Evolutionary conservation across 108 stramenopile genomes (phyloP).

Genomic region (Schizochytrium sp.): DNA sequence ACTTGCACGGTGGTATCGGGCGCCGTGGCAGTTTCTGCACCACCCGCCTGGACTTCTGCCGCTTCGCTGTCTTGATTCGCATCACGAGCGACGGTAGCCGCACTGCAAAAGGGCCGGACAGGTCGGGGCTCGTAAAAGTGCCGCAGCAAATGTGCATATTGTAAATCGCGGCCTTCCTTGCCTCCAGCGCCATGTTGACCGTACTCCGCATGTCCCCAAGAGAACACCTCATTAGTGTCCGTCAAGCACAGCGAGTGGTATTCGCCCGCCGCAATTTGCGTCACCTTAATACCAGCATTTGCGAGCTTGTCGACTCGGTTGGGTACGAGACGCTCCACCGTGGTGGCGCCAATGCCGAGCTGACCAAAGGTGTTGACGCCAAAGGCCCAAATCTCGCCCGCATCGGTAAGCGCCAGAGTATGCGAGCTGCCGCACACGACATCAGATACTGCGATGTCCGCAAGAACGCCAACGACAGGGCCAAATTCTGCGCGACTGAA

Average conservation of each 20-base stretch:
- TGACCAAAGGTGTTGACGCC: constrained; percentile 5
- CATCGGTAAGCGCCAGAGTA: not conserved
- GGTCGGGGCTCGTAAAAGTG: not conserved
- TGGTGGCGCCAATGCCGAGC: not conserved
- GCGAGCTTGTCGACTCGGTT: not conserved
- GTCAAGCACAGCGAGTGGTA: not conserved
- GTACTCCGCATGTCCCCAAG: not conserved
- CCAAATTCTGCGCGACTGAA: not conserved
- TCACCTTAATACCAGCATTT: not conserved
- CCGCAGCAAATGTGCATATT: constrained; percentile 4
- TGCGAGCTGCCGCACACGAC: not conserved
- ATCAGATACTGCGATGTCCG: not conserved
- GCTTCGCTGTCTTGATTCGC: not conserved
- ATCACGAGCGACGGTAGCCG: not conserved
- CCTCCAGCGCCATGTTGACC: not conserved
- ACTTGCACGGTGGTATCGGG: not conserved
- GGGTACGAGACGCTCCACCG: not conserved
- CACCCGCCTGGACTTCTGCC: no score
- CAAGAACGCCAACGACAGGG: not conserved
- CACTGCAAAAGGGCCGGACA: not conserved
- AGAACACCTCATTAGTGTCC: not conserved
- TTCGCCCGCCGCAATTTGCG: not conserved
- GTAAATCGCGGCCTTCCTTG: not conserved
- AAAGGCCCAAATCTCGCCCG: not conserved
- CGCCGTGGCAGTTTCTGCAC: not conserved